phyloP scores from a whole-genome alignment of 495 filamentous ascomycete species.

The Aspergillus nanangensis region DNA sequence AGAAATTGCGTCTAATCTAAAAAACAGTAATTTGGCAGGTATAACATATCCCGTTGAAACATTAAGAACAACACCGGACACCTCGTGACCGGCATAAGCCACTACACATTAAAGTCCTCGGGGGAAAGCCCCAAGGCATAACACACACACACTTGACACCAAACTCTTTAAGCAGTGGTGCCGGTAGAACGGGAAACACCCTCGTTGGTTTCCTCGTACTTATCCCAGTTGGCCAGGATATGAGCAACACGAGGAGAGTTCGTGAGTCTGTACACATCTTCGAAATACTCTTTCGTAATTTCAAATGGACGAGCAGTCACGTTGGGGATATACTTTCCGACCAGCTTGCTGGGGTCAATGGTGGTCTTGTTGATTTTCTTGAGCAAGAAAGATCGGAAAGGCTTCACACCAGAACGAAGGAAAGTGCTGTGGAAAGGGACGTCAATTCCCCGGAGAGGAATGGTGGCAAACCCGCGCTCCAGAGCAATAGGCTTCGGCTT shows the following conservation, averaged over 20 bases:
- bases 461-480: conserved; percentile 93
- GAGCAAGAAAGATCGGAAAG: conserved; percentile 91
- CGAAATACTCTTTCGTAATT: conserved; percentile 96
- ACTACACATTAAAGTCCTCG: no score
- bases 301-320: conserved; percentile 94
- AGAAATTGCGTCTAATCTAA: no score
- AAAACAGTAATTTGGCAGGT: no score
- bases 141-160: not conserved
- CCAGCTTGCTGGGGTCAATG: conserved; percentile 91
- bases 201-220: conserved; percentile 52
- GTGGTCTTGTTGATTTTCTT: conserved; percentile 99
- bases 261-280: conserved; percentile 92
- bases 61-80: no score
- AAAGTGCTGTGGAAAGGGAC: conserved; percentile 99
- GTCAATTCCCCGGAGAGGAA: conserved; percentile 93
- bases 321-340: conserved; percentile 99
- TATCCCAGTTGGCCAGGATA: conserved; percentile 81
- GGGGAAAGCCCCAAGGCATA: no score
- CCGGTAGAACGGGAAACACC: conserved; percentile 11
- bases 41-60: no score
- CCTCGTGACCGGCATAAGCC: no score
- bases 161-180: not conserved
- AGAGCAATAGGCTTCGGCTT: conserved; percentile 87
- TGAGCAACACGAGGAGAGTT: conserved; percentile 88
- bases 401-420: conserved; percentile 94